Conservation (phyloP, 2,329 filamentous ascomycete genomes). For the Aspergillus latus region DNA sequence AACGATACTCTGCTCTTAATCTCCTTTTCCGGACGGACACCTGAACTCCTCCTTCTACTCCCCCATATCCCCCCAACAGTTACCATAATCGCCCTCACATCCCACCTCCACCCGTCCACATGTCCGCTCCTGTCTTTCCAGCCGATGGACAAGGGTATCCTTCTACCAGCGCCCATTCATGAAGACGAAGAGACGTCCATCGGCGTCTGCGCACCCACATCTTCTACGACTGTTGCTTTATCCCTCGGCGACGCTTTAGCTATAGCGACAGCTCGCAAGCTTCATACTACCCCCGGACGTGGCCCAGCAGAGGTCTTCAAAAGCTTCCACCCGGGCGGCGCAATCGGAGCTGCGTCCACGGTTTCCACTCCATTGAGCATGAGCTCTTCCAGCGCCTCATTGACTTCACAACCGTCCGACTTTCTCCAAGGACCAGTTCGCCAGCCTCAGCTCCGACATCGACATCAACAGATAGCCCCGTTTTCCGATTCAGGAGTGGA, state of each 20-base stretch:
- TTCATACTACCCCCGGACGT: slow-evolving; percentile 59
- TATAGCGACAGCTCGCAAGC: slow-evolving; percentile 69
- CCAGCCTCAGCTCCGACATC: neutral
- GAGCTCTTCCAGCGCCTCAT: slow-evolving; percentile 44
- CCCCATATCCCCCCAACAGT: slow-evolving; percentile 71
- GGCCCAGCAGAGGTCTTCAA: slow-evolving; percentile 50
- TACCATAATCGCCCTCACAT: slow-evolving; percentile 75
- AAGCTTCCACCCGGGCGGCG: slow-evolving; percentile 80
- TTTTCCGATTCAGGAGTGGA: neutral
- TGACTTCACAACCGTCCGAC: slow-evolving; percentile 31
- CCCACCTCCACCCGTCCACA: slow-evolving; percentile 63
- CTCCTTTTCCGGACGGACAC: slow-evolving; percentile 84
- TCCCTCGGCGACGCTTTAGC: slow-evolving; percentile 87
- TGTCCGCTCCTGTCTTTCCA: slow-evolving; percentile 68
- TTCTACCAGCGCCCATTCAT: slow-evolving; percentile 82
- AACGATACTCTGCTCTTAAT: slow-evolving; percentile 82
- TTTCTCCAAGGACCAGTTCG: slow-evolving; percentile 20
- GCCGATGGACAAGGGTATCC: slow-evolving; percentile 59
- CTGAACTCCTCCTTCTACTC: slow-evolving; percentile 74
- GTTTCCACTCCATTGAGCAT: slow-evolving; percentile 51
- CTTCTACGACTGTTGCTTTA: slow-evolving; percentile 85
- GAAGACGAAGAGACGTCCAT: slow-evolving; percentile 77
- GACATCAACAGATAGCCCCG: neutral
- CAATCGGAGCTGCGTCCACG: slow-evolving; percentile 65
- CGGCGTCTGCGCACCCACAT: slow-evolving; percentile 84